Evolutionary conservation across 352 stramenopile genomes (phyloP).

Genomic region (Phytophthora citricola): DNA sequence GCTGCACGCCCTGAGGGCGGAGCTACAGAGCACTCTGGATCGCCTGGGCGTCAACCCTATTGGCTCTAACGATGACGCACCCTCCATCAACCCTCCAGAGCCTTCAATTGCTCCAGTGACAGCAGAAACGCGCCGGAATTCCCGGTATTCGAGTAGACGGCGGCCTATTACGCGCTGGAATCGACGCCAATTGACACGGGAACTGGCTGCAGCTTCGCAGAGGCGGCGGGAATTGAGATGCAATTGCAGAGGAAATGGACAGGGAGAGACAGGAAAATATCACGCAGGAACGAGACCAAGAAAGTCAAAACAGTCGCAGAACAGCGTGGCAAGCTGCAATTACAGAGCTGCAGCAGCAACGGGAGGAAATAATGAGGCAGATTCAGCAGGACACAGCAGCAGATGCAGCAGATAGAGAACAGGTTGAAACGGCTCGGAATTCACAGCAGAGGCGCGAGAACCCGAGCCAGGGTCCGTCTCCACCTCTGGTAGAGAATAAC

Average conservation of each 20-base stretch:
- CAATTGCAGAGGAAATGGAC: slow-evolving; percentile 46
- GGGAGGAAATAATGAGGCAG: slow-evolving; percentile 49
- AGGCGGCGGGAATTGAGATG: slow-evolving; percentile 38
- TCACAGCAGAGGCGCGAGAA: background rate
- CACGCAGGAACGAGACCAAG: slow-evolving; percentile 10
- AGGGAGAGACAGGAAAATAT: slow-evolving; percentile 16
- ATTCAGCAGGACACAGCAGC: slow-evolving; percentile 45
- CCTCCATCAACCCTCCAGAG: background rate
- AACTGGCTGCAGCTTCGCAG: slow-evolving; percentile 44
- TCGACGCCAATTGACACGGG: slow-evolving; percentile 39
- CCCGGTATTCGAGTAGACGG: slow-evolving; percentile 1
- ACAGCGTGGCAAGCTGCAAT: slow-evolving; percentile 47
- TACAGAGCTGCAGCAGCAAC: slow-evolving; percentile 47
- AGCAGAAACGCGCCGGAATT: background rate
- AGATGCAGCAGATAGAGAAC: slow-evolving; percentile 4
- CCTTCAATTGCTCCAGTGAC: background rate
- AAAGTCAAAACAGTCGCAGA: slow-evolving; percentile 11
- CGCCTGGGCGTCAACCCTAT: slow-evolving; percentile 32
- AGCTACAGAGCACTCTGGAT: slow-evolving; percentile 60
- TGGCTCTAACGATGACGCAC: background rate
- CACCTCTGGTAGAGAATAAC: background rate
- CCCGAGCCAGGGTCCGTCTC: background rate
- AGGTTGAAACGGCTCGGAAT: background rate
- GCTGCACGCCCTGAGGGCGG: slow-evolving; percentile 66
- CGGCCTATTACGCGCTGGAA: slow-evolving; percentile 30